Evolutionary conservation across 768 basidiomycete genomes (phyloP).

Genomic region (Podaxis sp.): DNA sequence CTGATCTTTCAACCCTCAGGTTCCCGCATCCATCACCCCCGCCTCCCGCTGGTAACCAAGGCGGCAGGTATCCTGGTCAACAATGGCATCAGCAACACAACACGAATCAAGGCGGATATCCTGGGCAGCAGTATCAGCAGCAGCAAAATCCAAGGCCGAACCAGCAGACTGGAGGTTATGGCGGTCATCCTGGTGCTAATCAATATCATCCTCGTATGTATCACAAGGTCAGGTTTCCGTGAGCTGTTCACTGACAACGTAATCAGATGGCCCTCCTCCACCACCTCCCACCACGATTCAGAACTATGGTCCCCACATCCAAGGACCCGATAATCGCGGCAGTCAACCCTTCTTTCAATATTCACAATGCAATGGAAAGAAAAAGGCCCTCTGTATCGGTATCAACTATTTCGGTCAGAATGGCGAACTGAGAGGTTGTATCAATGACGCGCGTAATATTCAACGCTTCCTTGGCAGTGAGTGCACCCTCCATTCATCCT

Average conservation of each 20-base stretch:
- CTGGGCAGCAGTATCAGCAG: slow-evolving; percentile 40
- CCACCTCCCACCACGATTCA: slow-evolving; percentile 56
- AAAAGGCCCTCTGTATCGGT: slow-evolving; percentile 89
- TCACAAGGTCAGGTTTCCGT: neutral
- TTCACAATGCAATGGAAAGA: slow-evolving; percentile 83
- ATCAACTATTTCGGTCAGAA: slow-evolving; percentile 78
- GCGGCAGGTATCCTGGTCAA: slow-evolving; percentile 13
- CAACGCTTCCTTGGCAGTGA: slow-evolving; percentile 68
- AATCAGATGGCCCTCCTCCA: slow-evolving; percentile 36
- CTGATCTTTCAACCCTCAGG: neutral
- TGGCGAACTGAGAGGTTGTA: slow-evolving; percentile 76
- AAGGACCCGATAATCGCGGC: slow-evolving; percentile 37
- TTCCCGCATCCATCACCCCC: neutral
- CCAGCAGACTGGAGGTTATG: slow-evolving; percentile 7
- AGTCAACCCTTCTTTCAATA: slow-evolving; percentile 75
- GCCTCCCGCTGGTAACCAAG: slow-evolving; percentile 13
- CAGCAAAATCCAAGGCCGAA: slow-evolving; percentile 14
- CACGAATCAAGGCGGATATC: slow-evolving; percentile 32
- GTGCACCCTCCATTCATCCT: slow-evolving; percentile 18
- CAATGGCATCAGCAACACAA: slow-evolving; percentile 14
- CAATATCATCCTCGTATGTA: slow-evolving; percentile 19
- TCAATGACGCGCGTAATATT: slow-evolving; percentile 88
- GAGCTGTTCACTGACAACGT: slow-evolving; percentile 12
- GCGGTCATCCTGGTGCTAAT: slow-evolving; percentile 13
- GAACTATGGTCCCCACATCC: slow-evolving; percentile 56